Evolutionary conservation across 371 early-diverging fungal genomes (phyloP).

Genomic region (Mucor indicus): DNA sequence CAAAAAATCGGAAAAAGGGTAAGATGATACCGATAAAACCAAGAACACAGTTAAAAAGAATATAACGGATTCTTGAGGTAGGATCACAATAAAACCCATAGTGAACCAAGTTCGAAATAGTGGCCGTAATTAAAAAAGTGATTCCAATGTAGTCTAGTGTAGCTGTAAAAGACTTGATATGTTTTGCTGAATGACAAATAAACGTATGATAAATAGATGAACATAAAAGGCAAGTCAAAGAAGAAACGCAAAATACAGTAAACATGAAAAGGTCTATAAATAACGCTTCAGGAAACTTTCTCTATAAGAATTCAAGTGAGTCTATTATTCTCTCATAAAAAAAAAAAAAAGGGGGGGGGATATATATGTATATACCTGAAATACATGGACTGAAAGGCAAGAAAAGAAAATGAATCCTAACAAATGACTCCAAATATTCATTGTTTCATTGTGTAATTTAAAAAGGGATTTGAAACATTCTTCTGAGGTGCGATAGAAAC

Average conservation of each 20-base stretch:
- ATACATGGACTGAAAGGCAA: conserved; percentile 50
- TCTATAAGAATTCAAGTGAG: conserved; percentile 14
- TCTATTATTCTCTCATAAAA: not conserved
- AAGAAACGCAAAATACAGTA: conserved; percentile 58
- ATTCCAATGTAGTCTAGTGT: conserved; percentile 73
- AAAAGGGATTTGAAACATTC: conserved; percentile 62
- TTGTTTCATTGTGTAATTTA: conserved; percentile 68
- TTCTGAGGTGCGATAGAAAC: conserved; percentile 33
- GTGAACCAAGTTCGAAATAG: conserved; percentile 56
- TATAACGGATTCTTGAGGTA: conserved; percentile 38
- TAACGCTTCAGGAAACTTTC: conserved; percentile 50
- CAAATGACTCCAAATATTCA: conserved; percentile 73
- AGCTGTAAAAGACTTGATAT: conserved; percentile 61
- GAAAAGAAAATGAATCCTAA: conserved; percentile 59
- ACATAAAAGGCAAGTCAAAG: conserved; percentile 66
- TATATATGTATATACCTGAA: conserved; percentile 19
- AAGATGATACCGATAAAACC: conserved; percentile 47
- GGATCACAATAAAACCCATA: conserved; percentile 66
- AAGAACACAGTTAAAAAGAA: conserved; percentile 50
- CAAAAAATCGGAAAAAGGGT: conserved; percentile 51
- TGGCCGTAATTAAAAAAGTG: conserved; percentile 64
- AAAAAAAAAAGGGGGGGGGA: not conserved
- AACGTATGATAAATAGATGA: conserved; percentile 70
- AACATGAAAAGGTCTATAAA: conserved; percentile 53
- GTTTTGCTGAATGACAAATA: conserved; percentile 57